Conservation (phyloP, 345 rosid genomes). For the Passiflora organensis region DNA sequence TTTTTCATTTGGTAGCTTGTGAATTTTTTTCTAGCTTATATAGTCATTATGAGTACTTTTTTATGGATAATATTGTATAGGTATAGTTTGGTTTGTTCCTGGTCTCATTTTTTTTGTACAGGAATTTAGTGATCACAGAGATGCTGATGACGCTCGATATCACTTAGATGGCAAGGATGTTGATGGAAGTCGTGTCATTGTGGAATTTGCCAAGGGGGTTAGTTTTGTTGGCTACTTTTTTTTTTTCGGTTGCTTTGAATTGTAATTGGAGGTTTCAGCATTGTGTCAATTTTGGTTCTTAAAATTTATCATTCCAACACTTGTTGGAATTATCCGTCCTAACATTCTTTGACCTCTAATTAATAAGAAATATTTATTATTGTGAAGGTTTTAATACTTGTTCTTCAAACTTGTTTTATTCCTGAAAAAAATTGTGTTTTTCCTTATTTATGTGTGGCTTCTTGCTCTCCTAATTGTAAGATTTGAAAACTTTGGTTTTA, state of each 20-base stretch:
- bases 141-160: conserved; percentile 91
- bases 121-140: conserved; percentile 94
- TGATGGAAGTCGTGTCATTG: conserved; percentile 85
- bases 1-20: not conserved
- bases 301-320: too few species aligned
- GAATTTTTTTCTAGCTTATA: not conserved
- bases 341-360: too few species aligned
- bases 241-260: too few species aligned
- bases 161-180: conserved; percentile 71
- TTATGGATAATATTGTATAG: not conserved
- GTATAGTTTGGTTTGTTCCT: too few species aligned
- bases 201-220: conserved; percentile 91
- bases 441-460: not conserved
- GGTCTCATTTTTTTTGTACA: conserved; percentile 20
- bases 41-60: not conserved
- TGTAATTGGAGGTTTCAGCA: too few species aligned
- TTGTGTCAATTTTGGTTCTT: too few species aligned
- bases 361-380: too few species aligned
- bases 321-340: too few species aligned
- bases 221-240: conserved; percentile 12
- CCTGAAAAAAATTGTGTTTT: too few species aligned
- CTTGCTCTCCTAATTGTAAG: not conserved
- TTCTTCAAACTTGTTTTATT: too few species aligned
- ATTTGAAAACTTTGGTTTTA: too few species aligned
- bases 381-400: too few species aligned